Percentiles rank a stretch among this genome's conserved stretches.
Evolutionary conservation across 2,329 filamentous ascomycete species (phyloP).

Genomic region (Trichoderma atroviride): DNA sequence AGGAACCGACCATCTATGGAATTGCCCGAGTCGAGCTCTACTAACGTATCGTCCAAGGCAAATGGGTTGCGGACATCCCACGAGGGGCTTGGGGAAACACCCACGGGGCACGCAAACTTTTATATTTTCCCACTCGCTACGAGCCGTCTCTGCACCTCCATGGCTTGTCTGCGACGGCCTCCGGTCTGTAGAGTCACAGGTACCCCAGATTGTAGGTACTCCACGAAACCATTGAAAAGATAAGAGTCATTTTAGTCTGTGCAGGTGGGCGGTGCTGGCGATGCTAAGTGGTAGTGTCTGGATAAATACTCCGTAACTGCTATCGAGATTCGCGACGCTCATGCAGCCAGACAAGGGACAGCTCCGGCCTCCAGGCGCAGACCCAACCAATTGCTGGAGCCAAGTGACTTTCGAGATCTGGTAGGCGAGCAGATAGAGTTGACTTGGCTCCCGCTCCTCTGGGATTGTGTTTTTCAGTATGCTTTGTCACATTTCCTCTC

Average conservation of each 20-base stretch:
- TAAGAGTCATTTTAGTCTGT: not conserved
- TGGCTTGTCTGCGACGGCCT: not conserved
- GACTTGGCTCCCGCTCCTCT: not conserved
- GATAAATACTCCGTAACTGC: not conserved
- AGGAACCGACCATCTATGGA: not conserved
- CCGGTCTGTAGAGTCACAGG: not conserved
- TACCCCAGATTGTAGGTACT: not conserved
- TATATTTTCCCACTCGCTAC: not conserved
- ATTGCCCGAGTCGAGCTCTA: not conserved
- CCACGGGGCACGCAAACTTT: not conserved
- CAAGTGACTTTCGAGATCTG: not conserved
- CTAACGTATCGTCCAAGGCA: not conserved
- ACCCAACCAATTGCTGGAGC: not conserved
- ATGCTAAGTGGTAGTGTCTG: not conserved
- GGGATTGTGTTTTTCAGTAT: not conserved
- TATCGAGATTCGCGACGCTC: slow-evolving; percentile 3
- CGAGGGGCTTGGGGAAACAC: not conserved
- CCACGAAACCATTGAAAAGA: not conserved
- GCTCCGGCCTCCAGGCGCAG: not conserved
- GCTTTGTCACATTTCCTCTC: not conserved
- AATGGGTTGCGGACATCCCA: not conserved
- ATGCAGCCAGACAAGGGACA: not conserved
- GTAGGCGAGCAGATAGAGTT: slow-evolving; percentile 17
- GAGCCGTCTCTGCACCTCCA: not conserved
- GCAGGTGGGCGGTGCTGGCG: not conserved